Evolutionary conservation across 345 rosid species (phyloP).

Genomic region (Populus simonii): DNA sequence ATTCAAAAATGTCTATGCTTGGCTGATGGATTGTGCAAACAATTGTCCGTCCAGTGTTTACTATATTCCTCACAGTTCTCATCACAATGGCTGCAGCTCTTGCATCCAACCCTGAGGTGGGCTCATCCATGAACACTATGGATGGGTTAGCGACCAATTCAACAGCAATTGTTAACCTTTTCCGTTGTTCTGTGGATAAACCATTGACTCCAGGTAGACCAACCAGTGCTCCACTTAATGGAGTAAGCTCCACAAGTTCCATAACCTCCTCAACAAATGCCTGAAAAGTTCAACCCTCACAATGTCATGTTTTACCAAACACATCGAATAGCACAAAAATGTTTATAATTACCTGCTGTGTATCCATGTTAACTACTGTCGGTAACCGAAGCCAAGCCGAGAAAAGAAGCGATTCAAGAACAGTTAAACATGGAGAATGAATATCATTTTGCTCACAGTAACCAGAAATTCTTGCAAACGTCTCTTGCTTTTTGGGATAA

Average conservation of each 20-base stretch:
- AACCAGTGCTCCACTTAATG: conserved; percentile 77
- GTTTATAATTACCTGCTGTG: conserved; percentile 57
- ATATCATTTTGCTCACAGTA: conserved; percentile 97
- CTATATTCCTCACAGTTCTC: conserved; percentile 98
- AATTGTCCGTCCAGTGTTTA: conserved; percentile 89
- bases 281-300: conserved; percentile 38
- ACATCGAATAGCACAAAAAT: conserved; percentile 2
- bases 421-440: conserved; percentile 93
- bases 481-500: conserved; percentile 86
- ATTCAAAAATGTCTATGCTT: conserved; percentile 94
- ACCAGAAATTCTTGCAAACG: conserved; percentile 95
- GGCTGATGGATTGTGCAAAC: conserved; percentile 99
- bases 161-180: conserved; percentile 89
- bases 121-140: conserved; percentile 97
- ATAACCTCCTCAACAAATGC: conserved; percentile 97
- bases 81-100: conserved; percentile 98
- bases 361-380: conserved; percentile 64
- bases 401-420: conserved; percentile 89
- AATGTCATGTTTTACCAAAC: conserved; percentile 27
- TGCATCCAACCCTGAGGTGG: conserved; percentile 96
- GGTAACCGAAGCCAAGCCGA: conserved; percentile 94
- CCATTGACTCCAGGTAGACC: conserved; percentile 98
- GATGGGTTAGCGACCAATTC: conserved; percentile 98
- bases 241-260: conserved; percentile 92
- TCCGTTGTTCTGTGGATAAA: conserved; percentile 91